Base-by-base conservation (phyloP, 768 basidiomycete species). In the Mycena sanguinolenta region DNA sequence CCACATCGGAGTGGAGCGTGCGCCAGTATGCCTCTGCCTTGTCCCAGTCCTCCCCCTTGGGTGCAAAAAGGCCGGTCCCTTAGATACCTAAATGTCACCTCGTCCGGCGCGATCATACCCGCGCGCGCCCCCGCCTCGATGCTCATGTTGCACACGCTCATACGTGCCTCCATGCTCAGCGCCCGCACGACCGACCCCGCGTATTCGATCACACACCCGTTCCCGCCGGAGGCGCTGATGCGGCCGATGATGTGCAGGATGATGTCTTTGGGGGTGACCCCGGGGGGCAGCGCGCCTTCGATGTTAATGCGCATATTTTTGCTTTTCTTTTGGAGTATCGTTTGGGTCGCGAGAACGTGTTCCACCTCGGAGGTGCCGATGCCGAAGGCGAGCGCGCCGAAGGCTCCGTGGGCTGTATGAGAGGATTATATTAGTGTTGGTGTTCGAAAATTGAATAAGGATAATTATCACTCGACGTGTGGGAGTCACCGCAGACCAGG, bases 281-380 rank as follows among this genome's bases (percentile, higher is more conserved):
- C 95, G 75, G 94, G 91, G 17, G 82, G 84, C 25, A 97, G 88
- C 28, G 89, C 85, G 64, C 95, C 95, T 59, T 97, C 91, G 69
- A 97, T 93, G 60, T 88, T 90, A 75, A 97, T 93, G 58, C 93
- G 90, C 95, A 97, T 95, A 82, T 96, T 97, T 83, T 95, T 95
- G 63, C 90, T 88, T 80, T 95, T 95, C 79, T 87, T 90, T 82
- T 97, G 95, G 70, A 95, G 82, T n/a, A 97, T 85, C 50, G 94
- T 95, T 80, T 97, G 95, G 13, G 95, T 97, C 23, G 95, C 95
- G 52, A 97, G 90, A 72, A 96, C 95, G 77, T 97, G 95, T 77
- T 97, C 95, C 74, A 97, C 95, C 77, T 97, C 95, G 58, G 95
- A 95, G 14, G 95, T 96, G 46, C 95, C 95, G 75, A 97, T 96